These are phyloP conservation scores for Zalaria obscura DNA, from an alignment of 2,329 filamentous ascomycete genomes.

Conservation along the genomic window DNA sequence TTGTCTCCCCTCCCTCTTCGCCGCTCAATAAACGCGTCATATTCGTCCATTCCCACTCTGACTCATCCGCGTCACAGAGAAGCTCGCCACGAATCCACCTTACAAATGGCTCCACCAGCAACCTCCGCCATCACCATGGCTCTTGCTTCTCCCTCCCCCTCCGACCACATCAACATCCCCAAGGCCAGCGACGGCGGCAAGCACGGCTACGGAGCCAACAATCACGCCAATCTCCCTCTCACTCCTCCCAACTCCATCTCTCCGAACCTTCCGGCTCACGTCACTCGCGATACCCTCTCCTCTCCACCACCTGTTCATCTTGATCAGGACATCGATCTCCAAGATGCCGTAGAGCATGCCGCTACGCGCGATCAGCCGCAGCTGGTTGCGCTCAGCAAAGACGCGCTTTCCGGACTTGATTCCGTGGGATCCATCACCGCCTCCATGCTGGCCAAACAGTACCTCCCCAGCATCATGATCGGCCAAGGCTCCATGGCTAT, in stretches of 20 bases:
- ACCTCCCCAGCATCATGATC: conserved; percentile 81
- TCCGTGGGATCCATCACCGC: conserved; percentile 73
- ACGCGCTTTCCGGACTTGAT: conserved; percentile 46
- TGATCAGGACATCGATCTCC: conserved; percentile 79
- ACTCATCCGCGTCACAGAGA: conserved; percentile 14
- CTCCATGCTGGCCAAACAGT: conserved; percentile 70
- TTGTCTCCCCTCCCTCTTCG: background rate
- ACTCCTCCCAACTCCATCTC: conserved; percentile 95
- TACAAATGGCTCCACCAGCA: conserved; percentile 16
- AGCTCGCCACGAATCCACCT: conserved; percentile 13
- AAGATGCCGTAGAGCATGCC: conserved; percentile 47
- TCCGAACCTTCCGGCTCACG: conserved; percentile 69
- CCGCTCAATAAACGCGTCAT: conserved; percentile 3
- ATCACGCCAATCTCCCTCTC: conserved; percentile 43
- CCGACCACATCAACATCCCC: conserved; percentile 11
- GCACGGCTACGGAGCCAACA: conserved; percentile 13
- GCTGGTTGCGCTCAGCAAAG: conserved; percentile 28
- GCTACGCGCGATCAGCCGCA: conserved; percentile 27
- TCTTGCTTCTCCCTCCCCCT: conserved; percentile 15
- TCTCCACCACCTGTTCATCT: conserved; percentile 37
- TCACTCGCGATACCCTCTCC: conserved; percentile 44
- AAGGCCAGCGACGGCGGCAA: conserved; percentile 1
- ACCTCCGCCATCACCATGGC: conserved; percentile 17
- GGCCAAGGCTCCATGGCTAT: conserved; percentile 85
- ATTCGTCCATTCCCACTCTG: conserved; percentile 6